Evolutionary conservation across 306 rosid species (phyloP).

Genomic region (Myrica gale): DNA sequence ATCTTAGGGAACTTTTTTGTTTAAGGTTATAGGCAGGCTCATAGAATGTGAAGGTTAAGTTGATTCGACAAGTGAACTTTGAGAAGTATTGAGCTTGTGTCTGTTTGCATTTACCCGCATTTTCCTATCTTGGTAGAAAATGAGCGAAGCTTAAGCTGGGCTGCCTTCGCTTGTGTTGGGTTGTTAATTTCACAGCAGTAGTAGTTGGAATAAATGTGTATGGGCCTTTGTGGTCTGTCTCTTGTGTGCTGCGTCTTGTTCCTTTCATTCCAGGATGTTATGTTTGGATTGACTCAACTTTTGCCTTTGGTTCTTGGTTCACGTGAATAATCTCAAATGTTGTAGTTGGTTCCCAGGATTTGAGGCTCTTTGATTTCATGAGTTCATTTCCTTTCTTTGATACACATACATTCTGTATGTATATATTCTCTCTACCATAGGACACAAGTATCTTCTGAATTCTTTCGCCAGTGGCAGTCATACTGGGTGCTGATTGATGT

Average conservation of each 20-base stretch:
- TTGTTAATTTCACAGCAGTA: neutral
- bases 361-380: neutral
- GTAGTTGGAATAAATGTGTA: slow-evolving; percentile 1
- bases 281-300: neutral
- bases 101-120: neutral
- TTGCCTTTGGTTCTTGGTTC: neutral
- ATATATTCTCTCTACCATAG: neutral
- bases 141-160: neutral
- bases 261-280: neutral
- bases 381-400: neutral
- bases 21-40: neutral
- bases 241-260: neutral
- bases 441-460: neutral
- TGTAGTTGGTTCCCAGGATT: too few relatives aligned
- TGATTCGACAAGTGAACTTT: neutral
- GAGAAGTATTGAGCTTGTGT: neutral
- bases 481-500: neutral
- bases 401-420: neutral
- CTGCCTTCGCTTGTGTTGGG: neutral
- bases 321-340: neutral
- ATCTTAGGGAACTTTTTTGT: neutral
- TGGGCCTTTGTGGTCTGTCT: neutral
- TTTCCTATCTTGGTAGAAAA: neutral
- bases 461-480: neutral
- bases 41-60: neutral